Conservation (phyloP, 2,329 filamentous ascomycete genomes). For the Alternaria ventricosa region DNA sequence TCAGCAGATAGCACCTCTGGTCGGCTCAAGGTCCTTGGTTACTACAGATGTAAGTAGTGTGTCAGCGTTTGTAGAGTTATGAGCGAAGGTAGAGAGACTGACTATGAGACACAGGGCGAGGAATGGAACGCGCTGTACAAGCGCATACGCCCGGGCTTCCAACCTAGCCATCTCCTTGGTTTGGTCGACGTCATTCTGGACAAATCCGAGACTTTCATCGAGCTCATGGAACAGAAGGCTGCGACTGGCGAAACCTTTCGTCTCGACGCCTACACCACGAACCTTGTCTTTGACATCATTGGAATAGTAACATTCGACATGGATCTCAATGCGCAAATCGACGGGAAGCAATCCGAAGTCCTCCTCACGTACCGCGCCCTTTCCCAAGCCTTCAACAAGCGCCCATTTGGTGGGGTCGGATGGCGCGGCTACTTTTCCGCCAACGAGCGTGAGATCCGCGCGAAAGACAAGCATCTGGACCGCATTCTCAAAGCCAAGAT, state of each 20-base stretch:
- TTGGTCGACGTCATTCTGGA: constrained; percentile 33
- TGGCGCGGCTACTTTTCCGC: constrained; percentile 22
- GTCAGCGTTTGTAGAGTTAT: not conserved
- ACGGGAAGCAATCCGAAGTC: constrained; percentile 18
- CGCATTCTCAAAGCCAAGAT: constrained; percentile 21
- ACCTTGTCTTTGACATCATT: constrained; percentile 30
- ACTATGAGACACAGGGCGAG: not conserved
- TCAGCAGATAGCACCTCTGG: constrained; percentile 18
- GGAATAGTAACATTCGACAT: constrained; percentile 26
- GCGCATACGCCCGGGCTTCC: constrained; percentile 22
- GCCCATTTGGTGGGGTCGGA: constrained; percentile 13
- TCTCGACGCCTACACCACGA: constrained; percentile 21
- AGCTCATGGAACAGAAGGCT: constrained; percentile 24
- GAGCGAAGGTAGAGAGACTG: not conserved
- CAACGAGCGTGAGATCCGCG: constrained; percentile 21
- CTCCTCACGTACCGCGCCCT: constrained; percentile 24
- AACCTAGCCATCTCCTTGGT: constrained; percentile 18
- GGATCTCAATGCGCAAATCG: constrained; percentile 23
- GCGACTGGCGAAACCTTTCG: constrained; percentile 10
- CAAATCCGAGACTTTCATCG: constrained; percentile 30
- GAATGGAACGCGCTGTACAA: constrained; percentile 7
- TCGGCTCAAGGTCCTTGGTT: constrained; percentile 23
- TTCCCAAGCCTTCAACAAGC: constrained; percentile 25
- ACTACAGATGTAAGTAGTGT: constrained; percentile 23
- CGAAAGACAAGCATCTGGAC: constrained; percentile 17